A percentile compares a stretch with the other conserved stretches of the same genome.
Evolutionary conservation across 306 rosid genomes (phyloP).

Genomic region (Mimosa pudica): DNA sequence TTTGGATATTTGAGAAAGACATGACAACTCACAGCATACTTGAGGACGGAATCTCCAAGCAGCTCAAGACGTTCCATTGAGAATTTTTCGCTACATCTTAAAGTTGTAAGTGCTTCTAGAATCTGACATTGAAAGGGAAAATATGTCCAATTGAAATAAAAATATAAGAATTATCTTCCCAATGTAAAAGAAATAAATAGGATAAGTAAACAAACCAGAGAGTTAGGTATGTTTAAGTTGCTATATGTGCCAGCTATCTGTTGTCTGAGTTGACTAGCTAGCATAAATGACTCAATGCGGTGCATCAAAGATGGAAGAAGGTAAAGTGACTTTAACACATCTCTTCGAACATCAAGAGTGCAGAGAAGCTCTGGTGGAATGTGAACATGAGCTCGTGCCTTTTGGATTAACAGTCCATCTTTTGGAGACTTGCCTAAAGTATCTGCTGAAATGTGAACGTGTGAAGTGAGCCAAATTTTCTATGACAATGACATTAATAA

Average conservation of each 20-base stretch:
- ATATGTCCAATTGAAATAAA: slow-evolving; percentile 16
- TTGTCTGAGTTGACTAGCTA: slow-evolving; percentile 86
- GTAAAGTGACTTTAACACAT: slow-evolving; percentile 68
- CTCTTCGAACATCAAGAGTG: slow-evolving; percentile 58
- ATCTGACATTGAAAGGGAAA: slow-evolving; percentile 50
- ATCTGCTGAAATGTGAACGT: slow-evolving; percentile 39
- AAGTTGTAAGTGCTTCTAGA: slow-evolving; percentile 87
- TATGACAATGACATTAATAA: slow-evolving; percentile 9
- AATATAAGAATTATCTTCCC: slow-evolving; percentile 21
- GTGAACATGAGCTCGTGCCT: slow-evolving; percentile 63
- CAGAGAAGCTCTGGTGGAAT: slow-evolving; percentile 90
- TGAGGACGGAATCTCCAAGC: slow-evolving; percentile 93
- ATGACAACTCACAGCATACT: slow-evolving; percentile 80
- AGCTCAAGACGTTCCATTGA: slow-evolving; percentile 97
- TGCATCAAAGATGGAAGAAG: slow-evolving; percentile 84
- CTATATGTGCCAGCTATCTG: slow-evolving; percentile 54
- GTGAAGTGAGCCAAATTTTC: slow-evolving; percentile 19
- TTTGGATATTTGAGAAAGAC: slow-evolving; percentile 77
- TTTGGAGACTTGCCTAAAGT: slow-evolving; percentile 42
- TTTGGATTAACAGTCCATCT: slow-evolving; percentile 41
- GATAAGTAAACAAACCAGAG: slow-evolving; percentile 56
- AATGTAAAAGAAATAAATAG: slow-evolving; percentile 14
- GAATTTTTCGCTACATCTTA: slow-evolving; percentile 72
- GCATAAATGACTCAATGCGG: slow-evolving; percentile 80
- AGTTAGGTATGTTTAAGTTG: slow-evolving; percentile 58